Evolutionary conservation across 345 rosid species (phyloP).

Genomic region (Lenwebbia sp.): DNA sequence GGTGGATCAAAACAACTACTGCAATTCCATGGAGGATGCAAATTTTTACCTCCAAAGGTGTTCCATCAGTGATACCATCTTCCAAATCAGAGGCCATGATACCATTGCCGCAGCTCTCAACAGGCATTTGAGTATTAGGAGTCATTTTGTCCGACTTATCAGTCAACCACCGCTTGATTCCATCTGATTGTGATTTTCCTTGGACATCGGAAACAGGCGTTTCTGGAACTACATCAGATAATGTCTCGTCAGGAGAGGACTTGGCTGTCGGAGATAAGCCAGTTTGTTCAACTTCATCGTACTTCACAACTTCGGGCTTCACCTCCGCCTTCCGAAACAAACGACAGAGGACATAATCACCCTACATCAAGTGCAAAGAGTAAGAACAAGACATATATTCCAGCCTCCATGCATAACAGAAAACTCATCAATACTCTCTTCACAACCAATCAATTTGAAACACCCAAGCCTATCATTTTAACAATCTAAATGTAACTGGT

Average conservation of each 20-base stretch:
- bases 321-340: conserved; percentile 72
- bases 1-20: neutral
- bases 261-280: conserved; percentile 44
- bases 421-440: neutral
- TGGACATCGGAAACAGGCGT: conserved; percentile 6
- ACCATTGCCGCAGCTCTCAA: conserved; percentile 35
- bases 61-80: conserved; percentile 30
- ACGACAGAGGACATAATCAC: conserved; percentile 71
- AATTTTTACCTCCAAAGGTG: conserved; percentile 27
- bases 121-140: conserved; percentile 11
- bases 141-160: conserved; percentile 17
- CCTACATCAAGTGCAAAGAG: conserved; percentile 17
- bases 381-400: neutral
- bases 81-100: conserved; percentile 41
- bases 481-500: neutral
- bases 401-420: neutral
- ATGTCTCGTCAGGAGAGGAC: conserved; percentile 50
- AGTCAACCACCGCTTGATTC: conserved; percentile 15
- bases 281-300: conserved; percentile 39
- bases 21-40: neutral
- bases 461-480: neutral
- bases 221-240: conserved; percentile 61
- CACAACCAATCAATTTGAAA: neutral
- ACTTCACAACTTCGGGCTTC: conserved; percentile 23
- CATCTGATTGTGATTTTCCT: conserved; percentile 1